Percentiles rank a stretch among this genome's conserved stretches.
phyloP scores from a whole-genome alignment of 1,139 yeast species.

The Nakaseomyces sp. region DNA sequence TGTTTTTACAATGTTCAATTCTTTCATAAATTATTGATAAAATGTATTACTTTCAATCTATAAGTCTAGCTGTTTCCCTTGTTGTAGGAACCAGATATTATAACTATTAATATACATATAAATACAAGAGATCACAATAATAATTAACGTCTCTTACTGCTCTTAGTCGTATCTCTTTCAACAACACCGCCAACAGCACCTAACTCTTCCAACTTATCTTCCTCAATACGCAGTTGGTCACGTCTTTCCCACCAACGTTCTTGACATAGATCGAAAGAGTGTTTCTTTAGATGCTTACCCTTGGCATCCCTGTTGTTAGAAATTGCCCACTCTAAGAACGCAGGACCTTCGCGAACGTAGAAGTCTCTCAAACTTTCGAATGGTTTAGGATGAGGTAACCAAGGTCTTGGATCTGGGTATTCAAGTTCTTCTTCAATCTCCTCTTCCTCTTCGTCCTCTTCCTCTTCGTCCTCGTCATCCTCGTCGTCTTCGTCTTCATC shows the following conservation, averaged over 20 bases:
- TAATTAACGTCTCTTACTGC: slow-evolving; percentile 31
- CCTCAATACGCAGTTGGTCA: slow-evolving; percentile 81
- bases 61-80: too few species aligned
- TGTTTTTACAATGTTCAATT: too few species aligned
- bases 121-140: background rate
- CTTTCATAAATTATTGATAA: too few species aligned
- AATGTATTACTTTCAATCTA: background rate
- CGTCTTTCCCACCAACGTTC: slow-evolving; percentile 99
- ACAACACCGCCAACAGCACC: slow-evolving; percentile 88
- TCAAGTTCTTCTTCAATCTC: slow-evolving; percentile 48
- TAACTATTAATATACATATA: background rate
- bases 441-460: slow-evolving; percentile 53
- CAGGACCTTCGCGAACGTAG: slow-evolving; percentile 78
- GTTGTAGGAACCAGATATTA: too few species aligned
- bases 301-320: slow-evolving; percentile 78
- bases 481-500: slow-evolving; percentile 45
- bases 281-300: slow-evolving; percentile 82
- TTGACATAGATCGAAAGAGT: slow-evolving; percentile 84
- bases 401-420: slow-evolving; percentile 85
- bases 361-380: slow-evolving; percentile 78
- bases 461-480: slow-evolving; percentile 46
- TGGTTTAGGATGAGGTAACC: slow-evolving; percentile 97
- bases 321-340: slow-evolving; percentile 87
- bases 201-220: slow-evolving; percentile 78
- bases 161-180: slow-evolving; percentile 59